phyloP scores from a whole-genome alignment of 768 basidiomycete species.

The Lentinula lateritia region DNA sequence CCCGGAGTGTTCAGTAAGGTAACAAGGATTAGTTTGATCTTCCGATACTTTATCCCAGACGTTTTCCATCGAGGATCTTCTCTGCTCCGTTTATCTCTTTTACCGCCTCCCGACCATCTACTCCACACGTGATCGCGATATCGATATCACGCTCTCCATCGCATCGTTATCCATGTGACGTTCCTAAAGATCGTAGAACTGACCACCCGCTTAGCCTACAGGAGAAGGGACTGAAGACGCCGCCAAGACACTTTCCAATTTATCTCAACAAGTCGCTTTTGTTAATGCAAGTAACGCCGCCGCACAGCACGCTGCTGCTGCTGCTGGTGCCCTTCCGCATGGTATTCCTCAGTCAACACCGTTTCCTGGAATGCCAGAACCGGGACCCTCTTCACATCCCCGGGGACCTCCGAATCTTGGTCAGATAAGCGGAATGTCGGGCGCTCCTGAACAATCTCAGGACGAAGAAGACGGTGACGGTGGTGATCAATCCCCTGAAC shows the following conservation, averaged over 20 bases:
- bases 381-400: constrained; percentile 70
- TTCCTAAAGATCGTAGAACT: background rate
- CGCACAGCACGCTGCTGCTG: constrained; percentile 21
- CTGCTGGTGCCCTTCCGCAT: constrained; percentile 16
- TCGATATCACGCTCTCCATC: constrained; percentile 2
- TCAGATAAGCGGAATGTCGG: constrained; percentile 32
- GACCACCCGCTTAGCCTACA: constrained; percentile 27
- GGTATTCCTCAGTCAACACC: constrained; percentile 14
- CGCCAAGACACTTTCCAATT: constrained; percentile 51
- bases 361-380: constrained; percentile 53
- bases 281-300: constrained; percentile 12
- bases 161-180: constrained; percentile 8
- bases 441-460: constrained; percentile 14
- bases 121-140: constrained; percentile 12
- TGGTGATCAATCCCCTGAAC: constrained; percentile 20
- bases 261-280: constrained; percentile 36
- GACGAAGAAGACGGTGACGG: constrained; percentile 19
- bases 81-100: background rate
- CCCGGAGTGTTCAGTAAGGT: constrained; percentile 56
- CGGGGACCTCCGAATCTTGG: constrained; percentile 62
- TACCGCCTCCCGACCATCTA: constrained; percentile 6
- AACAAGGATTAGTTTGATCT: constrained; percentile 19
- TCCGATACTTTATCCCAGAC: background rate
- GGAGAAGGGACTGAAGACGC: constrained; percentile 57
- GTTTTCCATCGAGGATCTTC: background rate